Percentiles rank a stretch among this genome's conserved stretches.
These are phyloP conservation scores for Thozetella sp. DNA, from an alignment of 495 filamentous ascomycete genomes.

Conservation along the genomic window DNA sequence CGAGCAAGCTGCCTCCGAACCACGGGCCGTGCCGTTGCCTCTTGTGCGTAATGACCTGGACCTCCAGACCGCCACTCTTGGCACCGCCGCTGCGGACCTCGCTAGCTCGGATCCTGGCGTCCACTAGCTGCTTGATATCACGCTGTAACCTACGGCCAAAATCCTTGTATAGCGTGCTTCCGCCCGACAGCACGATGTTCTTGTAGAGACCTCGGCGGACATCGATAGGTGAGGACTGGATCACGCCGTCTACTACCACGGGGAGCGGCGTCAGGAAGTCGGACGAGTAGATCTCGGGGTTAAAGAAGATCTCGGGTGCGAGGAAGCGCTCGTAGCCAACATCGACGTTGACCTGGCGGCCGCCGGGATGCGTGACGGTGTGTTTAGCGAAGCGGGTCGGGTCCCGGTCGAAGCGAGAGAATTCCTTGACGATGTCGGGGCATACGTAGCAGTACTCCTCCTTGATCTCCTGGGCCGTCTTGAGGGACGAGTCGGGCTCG, in stretches of 20 bases:
- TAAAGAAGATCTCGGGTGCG: slow-evolving; percentile 99
- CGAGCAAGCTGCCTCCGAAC: slow-evolving; percentile 95
- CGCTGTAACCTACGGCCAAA: slow-evolving; percentile 94
- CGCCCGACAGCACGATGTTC: slow-evolving; percentile 98
- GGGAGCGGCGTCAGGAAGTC: slow-evolving; percentile 97
- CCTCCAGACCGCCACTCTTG: slow-evolving; percentile 91
- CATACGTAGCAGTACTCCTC: slow-evolving; percentile 98
- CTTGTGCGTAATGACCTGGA: slow-evolving; percentile 96
- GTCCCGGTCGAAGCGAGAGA: slow-evolving; percentile 87
- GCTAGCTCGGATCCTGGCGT: slow-evolving; percentile 58
- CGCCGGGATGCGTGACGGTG: slow-evolving; percentile 82
- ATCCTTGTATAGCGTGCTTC: slow-evolving; percentile 96
- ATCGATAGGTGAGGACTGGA: slow-evolving; percentile 96
- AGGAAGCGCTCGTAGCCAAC: slow-evolving; percentile 98
- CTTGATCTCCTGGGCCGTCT: slow-evolving; percentile 97
- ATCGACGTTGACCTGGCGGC: slow-evolving; percentile 81
- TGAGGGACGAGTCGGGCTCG: slow-evolving; percentile 93
- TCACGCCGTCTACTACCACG: slow-evolving; percentile 91
- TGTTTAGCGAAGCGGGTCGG: slow-evolving; percentile 89
- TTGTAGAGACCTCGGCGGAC: slow-evolving; percentile 97
- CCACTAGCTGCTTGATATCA: slow-evolving; percentile 93
- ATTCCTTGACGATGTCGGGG: slow-evolving; percentile 98
- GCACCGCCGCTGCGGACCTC: slow-evolving; percentile 89
- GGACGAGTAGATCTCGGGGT: slow-evolving; percentile 97
- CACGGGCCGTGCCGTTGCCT: slow-evolving; percentile 94